phyloP scores from a whole-genome alignment of 192 early-diverging fungal genomes.

The Backusella morwellensis region DNA sequence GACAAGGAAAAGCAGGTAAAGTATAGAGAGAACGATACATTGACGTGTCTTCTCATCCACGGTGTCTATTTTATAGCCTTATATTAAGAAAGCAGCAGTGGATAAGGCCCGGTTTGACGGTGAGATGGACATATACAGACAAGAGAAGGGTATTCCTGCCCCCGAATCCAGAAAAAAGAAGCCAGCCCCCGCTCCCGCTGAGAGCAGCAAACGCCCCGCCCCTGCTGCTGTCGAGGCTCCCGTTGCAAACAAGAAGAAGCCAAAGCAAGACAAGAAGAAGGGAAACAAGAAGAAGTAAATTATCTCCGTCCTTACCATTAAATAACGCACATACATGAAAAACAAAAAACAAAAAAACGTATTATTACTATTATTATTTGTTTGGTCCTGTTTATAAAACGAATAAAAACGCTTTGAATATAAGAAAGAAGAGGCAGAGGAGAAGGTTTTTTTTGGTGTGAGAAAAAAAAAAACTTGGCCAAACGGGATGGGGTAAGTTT shows the following conservation, averaged over 20 bases:
- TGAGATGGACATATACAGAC: background rate
- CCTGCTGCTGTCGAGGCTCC: background rate
- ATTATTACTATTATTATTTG: no score
- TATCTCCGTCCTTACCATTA: no score
- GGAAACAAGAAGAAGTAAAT: background rate
- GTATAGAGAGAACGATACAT: background rate
- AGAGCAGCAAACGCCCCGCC: background rate
- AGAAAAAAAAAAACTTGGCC: no score
- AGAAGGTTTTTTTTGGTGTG: no score
- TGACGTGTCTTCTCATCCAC: background rate
- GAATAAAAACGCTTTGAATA: no score
- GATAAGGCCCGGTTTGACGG: background rate
- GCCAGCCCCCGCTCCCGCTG: background rate
- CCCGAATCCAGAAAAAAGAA: background rate
- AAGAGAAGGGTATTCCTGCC: background rate
- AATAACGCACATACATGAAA: no score
- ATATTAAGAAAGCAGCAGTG: background rate
- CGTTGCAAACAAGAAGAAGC: background rate
- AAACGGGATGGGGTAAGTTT: no score
- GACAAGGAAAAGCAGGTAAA: conserved; percentile 11
- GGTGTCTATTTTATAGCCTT: background rate
- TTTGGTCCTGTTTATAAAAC: no score
- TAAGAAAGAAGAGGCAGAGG: no score
- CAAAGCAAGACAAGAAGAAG: background rate
- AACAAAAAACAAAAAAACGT: no score